Base-by-base conservation (phyloP, 2,329 filamentous ascomycete genomes). In the Microascus cirrosus region DNA sequence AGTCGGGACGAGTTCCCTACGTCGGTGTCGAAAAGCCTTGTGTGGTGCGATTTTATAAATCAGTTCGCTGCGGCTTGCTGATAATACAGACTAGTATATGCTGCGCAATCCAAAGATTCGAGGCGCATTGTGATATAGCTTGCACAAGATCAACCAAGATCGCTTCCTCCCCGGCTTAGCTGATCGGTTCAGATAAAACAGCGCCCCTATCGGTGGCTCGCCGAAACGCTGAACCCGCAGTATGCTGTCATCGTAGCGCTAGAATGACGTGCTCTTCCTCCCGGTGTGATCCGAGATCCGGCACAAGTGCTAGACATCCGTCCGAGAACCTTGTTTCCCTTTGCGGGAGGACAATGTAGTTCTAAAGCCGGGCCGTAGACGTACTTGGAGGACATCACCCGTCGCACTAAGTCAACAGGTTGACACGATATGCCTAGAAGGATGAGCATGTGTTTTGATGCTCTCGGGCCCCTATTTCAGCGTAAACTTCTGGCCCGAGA, bases 401-500 rank as follows among this genome's bases (percentile, higher is more conserved):
- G 28, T 8, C 28, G 28, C 28, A 8, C 28, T 8, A 32, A 4
- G 28, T 32, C 28, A n/a, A n/a, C 18, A n/a, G 13, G 6, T 7
- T n/a, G 18, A 45, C 15, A 18, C 13, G 39, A 45, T n/a, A n/a
- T 18, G 36, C 39, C 15, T 18, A 3, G 15, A n/a, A 2, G 13
- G 13, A n/a, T 18, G n/a, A n/a, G 39, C 18, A 45, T 7, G 6
- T 18, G 13, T n/a, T 15, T n/a, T n/a, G 15, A 15, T 42, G 12
- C 12, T 12, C 15, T 42, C 36, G 18, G 3, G 18, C 36, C 18
- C 36, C 77, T 69, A 86, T 66, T 85, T 85, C 59, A 84, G 61
- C 1, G 80, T 83, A 63, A 83, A 84, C 65, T 85, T 86, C 65
- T 85, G 80, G 1, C 80, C 82, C 53, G 79, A 73, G 12, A 86